Conservation (phyloP, 768 basidiomycete genomes). For the Boletus reticuloceps region DNA sequence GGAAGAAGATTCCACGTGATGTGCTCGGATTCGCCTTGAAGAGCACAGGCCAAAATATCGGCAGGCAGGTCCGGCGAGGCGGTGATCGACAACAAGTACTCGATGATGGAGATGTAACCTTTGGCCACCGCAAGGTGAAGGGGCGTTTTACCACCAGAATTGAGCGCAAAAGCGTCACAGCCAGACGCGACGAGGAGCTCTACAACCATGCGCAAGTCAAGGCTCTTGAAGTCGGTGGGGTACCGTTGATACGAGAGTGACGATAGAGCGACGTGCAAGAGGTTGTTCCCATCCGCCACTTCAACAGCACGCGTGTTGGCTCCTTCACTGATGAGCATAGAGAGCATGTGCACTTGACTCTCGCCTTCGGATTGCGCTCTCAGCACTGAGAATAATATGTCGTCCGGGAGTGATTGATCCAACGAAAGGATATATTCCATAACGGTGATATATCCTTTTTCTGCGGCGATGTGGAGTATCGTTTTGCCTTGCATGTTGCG, state of each 20-base stretch:
- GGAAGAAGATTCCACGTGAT: too few relatives aligned
- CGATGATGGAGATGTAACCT: not conserved
- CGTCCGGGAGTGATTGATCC: not conserved
- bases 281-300: not conserved
- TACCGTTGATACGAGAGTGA: not conserved
- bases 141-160: not conserved
- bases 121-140: not conserved
- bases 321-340: not conserved
- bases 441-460: not conserved
- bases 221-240: too few relatives aligned
- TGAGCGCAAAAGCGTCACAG: not conserved
- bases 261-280: not conserved
- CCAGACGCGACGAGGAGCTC: not conserved
- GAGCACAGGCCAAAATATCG: not conserved
- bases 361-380: not conserved
- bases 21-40: not conserved
- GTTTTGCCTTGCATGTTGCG: not conserved
- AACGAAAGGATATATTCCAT: not conserved
- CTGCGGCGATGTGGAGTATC: slow-evolving; percentile 3
- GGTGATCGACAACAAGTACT: not conserved
- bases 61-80: not conserved
- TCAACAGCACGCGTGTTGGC: not conserved
- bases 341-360: not conserved
- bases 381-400: slow-evolving; percentile 2
- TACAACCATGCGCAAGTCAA: not conserved